Evolutionary conservation across 1,284 basidiomycete genomes (phyloP), one percentile per base, ranked within the genome.

Genomic region (Laetiporus sulphureus): DNA sequence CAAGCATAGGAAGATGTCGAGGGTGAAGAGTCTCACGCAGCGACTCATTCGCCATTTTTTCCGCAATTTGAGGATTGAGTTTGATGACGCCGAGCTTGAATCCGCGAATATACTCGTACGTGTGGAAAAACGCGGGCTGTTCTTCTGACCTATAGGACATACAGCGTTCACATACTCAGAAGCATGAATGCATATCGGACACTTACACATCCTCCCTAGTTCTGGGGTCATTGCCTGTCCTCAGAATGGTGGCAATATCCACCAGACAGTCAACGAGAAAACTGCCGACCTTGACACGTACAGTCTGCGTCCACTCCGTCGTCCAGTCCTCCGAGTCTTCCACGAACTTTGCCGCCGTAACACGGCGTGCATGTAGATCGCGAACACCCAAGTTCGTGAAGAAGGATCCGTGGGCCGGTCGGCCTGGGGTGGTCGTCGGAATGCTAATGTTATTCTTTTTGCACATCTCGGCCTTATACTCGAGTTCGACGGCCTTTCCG

Each of bases 1-100:
- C 79, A 2, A 99, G 74, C 95, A 99, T 99, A 6, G 95, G 95
- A 34, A 99, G 72, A 61, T 96, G 91, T 6, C 94, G 86, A 12
- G 95, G 92, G 61, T 95, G 91, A 8, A 98, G 68, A 0, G 88
- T 82, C 40, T 84, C 78, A n/a, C 72, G 67, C 4, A 94, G 59
- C 27, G 70, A 72, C 51, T 97, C 94, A 47, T 79, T 82, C 6
- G 89, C 83, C 45, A 99, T 69, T 2, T 86, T 77, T 16, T 86
- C 78, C 1, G 83, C 72, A 8, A 99, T 83, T 2, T 74, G 79
- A 1, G 85, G 82, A 61, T 98, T 97, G 45, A 96, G 66, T 58
- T 82, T 83, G 60, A 98, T 86, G 29, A 98, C 82, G 29, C 95
- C 95, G 4, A 96, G 74, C 63, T 91, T 95, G 53, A 84, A 83